Conservation (phyloP, 176 grass and related monocot species). For the Bolboschoenus planiculmis region DNA sequence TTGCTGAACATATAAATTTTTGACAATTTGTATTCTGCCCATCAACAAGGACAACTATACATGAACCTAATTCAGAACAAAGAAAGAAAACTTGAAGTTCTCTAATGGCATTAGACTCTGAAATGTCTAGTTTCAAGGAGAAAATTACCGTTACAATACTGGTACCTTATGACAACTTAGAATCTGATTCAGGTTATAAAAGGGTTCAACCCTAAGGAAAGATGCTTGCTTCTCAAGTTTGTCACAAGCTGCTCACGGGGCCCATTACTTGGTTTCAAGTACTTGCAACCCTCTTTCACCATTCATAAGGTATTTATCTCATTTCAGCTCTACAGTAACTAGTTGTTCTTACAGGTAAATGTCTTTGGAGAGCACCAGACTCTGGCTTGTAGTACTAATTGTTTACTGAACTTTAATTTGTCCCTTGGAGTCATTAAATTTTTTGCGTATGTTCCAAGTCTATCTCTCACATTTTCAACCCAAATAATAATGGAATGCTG, state of each 20-base stretch:
- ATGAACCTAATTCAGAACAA: background rate
- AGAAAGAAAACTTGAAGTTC: background rate
- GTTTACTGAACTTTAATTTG: background rate
- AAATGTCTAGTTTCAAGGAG: background rate
- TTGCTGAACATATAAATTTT: background rate
- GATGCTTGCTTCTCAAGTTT: slow-evolving; percentile 87
- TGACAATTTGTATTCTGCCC: background rate
- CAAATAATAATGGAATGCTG: background rate
- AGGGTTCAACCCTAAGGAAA: slow-evolving; percentile 69
- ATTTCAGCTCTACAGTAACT: background rate
- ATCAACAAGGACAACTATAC: background rate
- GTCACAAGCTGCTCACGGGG: slow-evolving; percentile 92
- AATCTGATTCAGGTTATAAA: slow-evolving; percentile 57
- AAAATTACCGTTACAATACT: background rate
- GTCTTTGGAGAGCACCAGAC: background rate
- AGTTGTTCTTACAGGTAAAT: background rate
- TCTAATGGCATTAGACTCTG: background rate
- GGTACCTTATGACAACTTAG: background rate
- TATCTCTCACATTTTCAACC: background rate
- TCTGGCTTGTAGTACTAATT: background rate
- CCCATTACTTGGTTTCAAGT: slow-evolving; percentile 94
- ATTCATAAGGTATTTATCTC: slow-evolving; percentile 75
- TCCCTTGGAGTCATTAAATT: background rate
- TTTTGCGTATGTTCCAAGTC: background rate
- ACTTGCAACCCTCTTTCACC: slow-evolving; percentile 80